Base-by-base conservation (phyloP, 2,329 filamentous ascomycete species). In the Exophiala calicioides region DNA sequence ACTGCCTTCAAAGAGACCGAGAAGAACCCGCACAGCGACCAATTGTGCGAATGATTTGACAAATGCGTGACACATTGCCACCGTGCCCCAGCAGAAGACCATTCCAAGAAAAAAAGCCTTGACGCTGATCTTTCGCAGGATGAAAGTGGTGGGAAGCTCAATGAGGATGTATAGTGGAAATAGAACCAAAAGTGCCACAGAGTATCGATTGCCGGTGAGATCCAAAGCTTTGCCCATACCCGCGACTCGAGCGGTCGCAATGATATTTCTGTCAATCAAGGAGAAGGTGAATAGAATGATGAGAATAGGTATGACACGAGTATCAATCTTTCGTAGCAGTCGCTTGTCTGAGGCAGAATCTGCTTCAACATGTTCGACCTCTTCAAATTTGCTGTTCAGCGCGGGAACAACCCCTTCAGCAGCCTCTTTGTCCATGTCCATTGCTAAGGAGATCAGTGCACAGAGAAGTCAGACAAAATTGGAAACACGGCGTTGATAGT, bases 101-200 rank as follows among this genome's bases (percentile, higher is more conserved):
- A 63, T 63, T 1, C 38, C 36, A 0, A 58, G 38, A n/a, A 66
- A 43, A 27, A 62, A 65, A 10, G 47, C 40, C 3, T 52, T 55
- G 5, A 62, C 61, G 0, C 85, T 85, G 40, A 88, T 60, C 58
- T 79, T 80, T 27, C 85, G 80, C 40, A 85, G 74, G 20, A 87
- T 64, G 27, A 88, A 68, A 1, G 84, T 88, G 3, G 83, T 84
- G 0, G 83, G 83, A 0, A 84, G 80, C 60, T 89, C 84, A 53
- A 87, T 84, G 37, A 86, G 39, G 48, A 84, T 77, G 63, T 88
- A 89, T 0, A 82, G 77, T 54, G 85, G 72, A 71, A 88, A 89
- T 70, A 88, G 88, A 58, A 87, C 75, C 23, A 88, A 71, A 2
- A 83, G 83, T 45, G 84, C 75, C 58, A 88, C 77, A 19, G 31